Percentiles rank a stretch among this genome's conserved stretches.
Evolutionary conservation across 306 rosid genomes (phyloP).

Genomic region (Sicyos edulis): DNA sequence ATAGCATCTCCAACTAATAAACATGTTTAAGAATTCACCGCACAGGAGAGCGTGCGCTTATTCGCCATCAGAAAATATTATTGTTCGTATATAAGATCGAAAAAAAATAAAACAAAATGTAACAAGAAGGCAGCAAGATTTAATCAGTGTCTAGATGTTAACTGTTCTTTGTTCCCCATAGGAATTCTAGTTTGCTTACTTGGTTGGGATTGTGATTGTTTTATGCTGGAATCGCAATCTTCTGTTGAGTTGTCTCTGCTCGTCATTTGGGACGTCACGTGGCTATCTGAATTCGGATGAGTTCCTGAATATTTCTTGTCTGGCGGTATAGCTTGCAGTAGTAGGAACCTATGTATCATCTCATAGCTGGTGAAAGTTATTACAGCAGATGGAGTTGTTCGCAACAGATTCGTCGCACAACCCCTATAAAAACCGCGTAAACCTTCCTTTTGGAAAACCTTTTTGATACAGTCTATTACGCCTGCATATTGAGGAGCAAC

Average conservation of each 20-base stretch:
- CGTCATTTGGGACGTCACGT: constrained; percentile 22
- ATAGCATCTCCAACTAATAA: constrained; percentile 4
- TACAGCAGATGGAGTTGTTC: constrained; percentile 96
- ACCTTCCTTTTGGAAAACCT: constrained; percentile 82
- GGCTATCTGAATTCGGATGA: background rate
- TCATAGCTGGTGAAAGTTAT: constrained; percentile 90
- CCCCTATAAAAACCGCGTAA: constrained; percentile 80
- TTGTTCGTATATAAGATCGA: constrained; percentile 22
- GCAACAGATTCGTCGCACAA: constrained; percentile 71
- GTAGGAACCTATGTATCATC: constrained; percentile 65
- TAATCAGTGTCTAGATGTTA: constrained; percentile 48
- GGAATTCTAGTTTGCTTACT: constrained; percentile 39
- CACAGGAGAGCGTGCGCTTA: constrained; percentile 4
- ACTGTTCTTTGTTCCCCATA: constrained; percentile 51
- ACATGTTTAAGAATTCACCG: constrained; percentile 5
- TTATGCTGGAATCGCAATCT: constrained; percentile 16
- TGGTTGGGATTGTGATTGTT: constrained; percentile 41
- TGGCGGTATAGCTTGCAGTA: constrained; percentile 27
- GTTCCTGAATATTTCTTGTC: constrained; percentile 2
- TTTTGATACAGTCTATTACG: constrained; percentile 67
- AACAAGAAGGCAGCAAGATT: background rate
- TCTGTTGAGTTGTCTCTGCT: constrained; percentile 21
- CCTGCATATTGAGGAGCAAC: constrained; percentile 43
- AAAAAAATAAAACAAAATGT: background rate
- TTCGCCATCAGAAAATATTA: constrained; percentile 19